phyloP scores from a whole-genome alignment of 1,284 basidiomycete species.

The Mycena sp. region DNA sequence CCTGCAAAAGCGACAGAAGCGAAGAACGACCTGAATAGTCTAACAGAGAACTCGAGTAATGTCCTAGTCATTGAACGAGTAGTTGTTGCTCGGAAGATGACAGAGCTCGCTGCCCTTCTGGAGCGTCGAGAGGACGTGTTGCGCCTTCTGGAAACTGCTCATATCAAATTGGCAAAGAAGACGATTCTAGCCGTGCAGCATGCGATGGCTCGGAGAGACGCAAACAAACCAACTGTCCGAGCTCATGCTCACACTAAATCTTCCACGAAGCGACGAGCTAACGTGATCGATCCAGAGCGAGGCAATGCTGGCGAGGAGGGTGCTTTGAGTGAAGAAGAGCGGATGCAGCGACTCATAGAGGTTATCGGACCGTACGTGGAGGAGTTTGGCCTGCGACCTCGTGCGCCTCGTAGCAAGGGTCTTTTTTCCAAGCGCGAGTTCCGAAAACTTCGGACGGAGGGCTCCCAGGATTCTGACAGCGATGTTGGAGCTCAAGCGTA shows the following conservation, averaged over 20 bases:
- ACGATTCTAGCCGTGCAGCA: conserved; percentile 66
- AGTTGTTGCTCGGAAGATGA: conserved; percentile 84
- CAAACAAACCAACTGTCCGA: conserved; percentile 40
- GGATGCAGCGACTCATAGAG: conserved; percentile 67
- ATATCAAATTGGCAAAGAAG: conserved; percentile 82
- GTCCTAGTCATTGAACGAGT: conserved; percentile 73
- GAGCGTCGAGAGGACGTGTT: conserved; percentile 80
- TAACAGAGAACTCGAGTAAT: conserved; percentile 37
- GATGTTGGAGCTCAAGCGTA: conserved; percentile 38
- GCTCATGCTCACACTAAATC: conserved; percentile 35
- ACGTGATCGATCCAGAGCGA: conserved; percentile 48
- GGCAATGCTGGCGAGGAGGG: conserved; percentile 44
- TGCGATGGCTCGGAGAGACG: conserved; percentile 55
- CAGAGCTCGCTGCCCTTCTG: conserved; percentile 81
- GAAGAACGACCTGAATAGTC: conserved; percentile 21
- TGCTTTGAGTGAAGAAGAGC: conserved; percentile 54
- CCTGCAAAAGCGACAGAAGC: conserved; percentile 32
- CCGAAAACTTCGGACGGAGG: conserved; percentile 43
- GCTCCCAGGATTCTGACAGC: conserved; percentile 45
- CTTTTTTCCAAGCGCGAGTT: conserved; percentile 46
- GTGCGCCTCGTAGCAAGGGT: conserved; percentile 41
- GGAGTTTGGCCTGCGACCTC: conserved; percentile 54
- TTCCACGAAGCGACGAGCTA: conserved; percentile 42
- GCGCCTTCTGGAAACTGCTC: conserved; percentile 83
- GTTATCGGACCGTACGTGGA: conserved; percentile 74